Base-by-base conservation (phyloP, 805 yeast species). In the Starmerella floris region DNA sequence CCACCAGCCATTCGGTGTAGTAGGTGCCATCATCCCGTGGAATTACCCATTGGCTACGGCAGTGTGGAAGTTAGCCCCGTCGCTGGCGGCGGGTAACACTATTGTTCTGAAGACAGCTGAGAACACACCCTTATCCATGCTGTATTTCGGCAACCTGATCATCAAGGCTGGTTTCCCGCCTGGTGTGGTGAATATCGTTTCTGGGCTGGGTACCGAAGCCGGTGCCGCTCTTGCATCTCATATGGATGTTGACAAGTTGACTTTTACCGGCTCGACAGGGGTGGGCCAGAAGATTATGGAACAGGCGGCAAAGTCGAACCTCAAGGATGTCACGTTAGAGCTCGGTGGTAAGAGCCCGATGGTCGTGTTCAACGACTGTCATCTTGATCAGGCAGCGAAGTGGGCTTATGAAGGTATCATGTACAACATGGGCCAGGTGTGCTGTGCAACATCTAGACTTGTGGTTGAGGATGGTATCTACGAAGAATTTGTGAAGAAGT, bases 21-120 rank as follows among this genome's bases (percentile, higher is more conserved):
- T 94, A 62, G 96, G 94, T 46, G 94, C 83, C 64, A 82, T 87
- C 59, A 85, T 87, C 53, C 95, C 96, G 54, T 87, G 96, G 96
- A 87, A 87, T 68, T 87, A 84, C 76, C 96, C 96, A 50, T 65
- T 87, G 54, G 72, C 83, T 61, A 85, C 87, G 91, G 80, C 84
- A 69, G 69, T 93, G 23, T 87, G 96, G 96, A 87, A 87, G 65
- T 68, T 87, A 48, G 95, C 87, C 45, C 95, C 96, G 37, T 94
- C 93, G 44, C 63, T 85, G 51, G 93, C 93, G 44, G 74, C 94
- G 42, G 95, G 95, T 66, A 83, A 84, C 72, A 74, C 85, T 42
- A 72, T 82, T 53, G 91, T 87, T 37, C 67, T 87, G 65, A 87
- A 87, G 69, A 73, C 94, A 33, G 94, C 96, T 43, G 94, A 84